Base-by-base conservation (phyloP, 1,284 basidiomycete genomes). In the Trichosporon faecale region DNA sequence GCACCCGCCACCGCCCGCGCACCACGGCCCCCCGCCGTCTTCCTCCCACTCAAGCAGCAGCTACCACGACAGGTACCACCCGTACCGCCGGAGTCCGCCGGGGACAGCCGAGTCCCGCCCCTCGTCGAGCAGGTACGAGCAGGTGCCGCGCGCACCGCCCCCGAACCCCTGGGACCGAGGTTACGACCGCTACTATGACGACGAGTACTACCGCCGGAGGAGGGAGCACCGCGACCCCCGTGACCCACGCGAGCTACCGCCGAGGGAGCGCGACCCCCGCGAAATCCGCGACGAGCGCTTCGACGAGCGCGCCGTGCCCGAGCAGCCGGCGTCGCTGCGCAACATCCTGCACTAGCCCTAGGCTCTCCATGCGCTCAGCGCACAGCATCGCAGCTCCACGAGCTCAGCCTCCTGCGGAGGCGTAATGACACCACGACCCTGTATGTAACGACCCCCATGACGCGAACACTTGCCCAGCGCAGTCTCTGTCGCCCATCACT, bases 51-150 rank as follows among this genome's bases (percentile, higher is more conserved):
- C 64, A 16, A 61, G 18, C 27, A 33, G 29, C 5, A 16, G 18
- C 57, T 27, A 61, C 57, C 8, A 31, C n/a, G 57, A 61, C 57
- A 31, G 57, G 57, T 61, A 61, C 29, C 57, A 61, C 57, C 57
- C 57, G 4, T 61, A 61, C 25, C 29, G 64, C 27, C 64, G 40
- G 27, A 46, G 40, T 27, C 37, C 40, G 27, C 40, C 49, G 7
- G 27, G 18, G 57, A 61, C 27, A 29, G 29, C 27, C 57, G 57
- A 37, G 25, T 40, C 29, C 27, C 64, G 40, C 25, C 35, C 64
- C 9, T 18, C 12, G n/a, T 44, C 64, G 44, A 4, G 11, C 44
- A n/a, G 23, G 8, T 29, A 46, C 64, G 40, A 27, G 16, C 40
- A 37, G 23, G 27, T 49, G 14, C 25, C 46, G 23, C 46, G 40